Conservation (phyloP, 2,329 filamentous ascomycete species). For the Cercospora citrullina region DNA sequence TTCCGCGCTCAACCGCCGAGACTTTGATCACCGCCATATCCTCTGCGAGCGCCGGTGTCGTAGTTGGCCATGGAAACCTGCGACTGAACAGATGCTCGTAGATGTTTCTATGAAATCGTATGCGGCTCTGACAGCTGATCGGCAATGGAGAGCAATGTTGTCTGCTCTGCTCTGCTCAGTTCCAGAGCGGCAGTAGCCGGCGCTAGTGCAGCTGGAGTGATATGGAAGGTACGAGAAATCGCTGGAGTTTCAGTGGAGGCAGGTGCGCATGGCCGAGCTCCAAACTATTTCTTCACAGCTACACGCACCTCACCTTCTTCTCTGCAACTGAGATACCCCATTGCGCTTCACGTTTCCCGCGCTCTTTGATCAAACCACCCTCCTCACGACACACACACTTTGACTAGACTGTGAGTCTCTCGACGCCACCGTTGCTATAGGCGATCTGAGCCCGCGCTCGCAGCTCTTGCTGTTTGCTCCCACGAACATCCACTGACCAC, state of each 20-base stretch:
- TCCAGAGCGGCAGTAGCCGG: not conserved
- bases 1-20: not conserved
- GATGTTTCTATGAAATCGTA: not conserved
- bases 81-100: not conserved
- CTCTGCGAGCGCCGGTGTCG: not conserved
- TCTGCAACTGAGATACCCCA: slow-evolving; percentile 2
- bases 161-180: not conserved
- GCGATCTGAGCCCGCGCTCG: not conserved
- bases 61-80: not conserved
- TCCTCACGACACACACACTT: not conserved
- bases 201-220: slow-evolving; percentile 1
- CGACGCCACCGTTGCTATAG: slow-evolving; percentile 1
- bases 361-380: not conserved
- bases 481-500: slow-evolving; percentile 1
- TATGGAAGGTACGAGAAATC: slow-evolving; percentile 4
- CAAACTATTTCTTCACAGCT: slow-evolving; percentile 5
- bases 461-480: not conserved
- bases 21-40: not conserved
- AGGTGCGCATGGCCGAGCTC: slow-evolving; percentile 1
- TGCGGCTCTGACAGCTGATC: not conserved
- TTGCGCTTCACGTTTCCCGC: not conserved
- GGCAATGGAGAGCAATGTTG: not conserved
- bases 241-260: slow-evolving; percentile 1
- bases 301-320: slow-evolving; percentile 1
- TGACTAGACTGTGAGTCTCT: not conserved